Evolutionary conservation across 1,284 basidiomycete genomes (phyloP), one percentile per base, ranked within the genome.

Genomic region (Sparassis latifolia): DNA sequence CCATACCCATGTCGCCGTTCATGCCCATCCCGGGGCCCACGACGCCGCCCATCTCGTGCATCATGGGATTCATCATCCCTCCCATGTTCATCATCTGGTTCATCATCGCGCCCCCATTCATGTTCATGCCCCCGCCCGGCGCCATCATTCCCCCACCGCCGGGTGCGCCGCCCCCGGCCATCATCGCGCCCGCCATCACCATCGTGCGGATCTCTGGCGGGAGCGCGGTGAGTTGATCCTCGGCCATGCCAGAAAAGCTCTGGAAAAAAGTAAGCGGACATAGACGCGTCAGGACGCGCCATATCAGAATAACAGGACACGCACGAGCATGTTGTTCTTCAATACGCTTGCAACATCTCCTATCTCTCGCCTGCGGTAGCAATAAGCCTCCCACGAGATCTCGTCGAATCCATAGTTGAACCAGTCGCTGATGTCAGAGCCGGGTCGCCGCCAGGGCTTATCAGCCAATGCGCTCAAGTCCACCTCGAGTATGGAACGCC

Each of bases 371-470:
- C 94, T 79, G 60, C 91, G 84, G 65, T 89, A 86, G 61, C 91
- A 89, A 67, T 95, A 99, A 43, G 86, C 83, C 59, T 91, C 89
- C 92, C 94, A 99, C 20, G 88, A 89, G 10, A 92, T 79, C 69
- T 99, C 97, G 67, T 99, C 96, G 65, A 99, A 99, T 0, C 97
- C 97, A 62, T 97, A 99, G 70, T 99, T 99, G 74, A 99, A 99
- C 87, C 92, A 99, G 71, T 98, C 96, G 59, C 89, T 90, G 51
- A 98, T 76, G 71, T 98, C 93, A 5, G 92, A 86, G 12, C 97
- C 97, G 6, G 95, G 89, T 49, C 87, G 73, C 52, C 96, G 76
- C 97, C 97, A 99, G 2, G 89, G 87, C 66, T 97, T 96, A 51
- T 91, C 88, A 28, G 87, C 74, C 66, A 98, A 77, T 28, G 86